Conservation (phyloP, 2,329 filamentous ascomycete genomes). For the Diaporthe capsici region DNA sequence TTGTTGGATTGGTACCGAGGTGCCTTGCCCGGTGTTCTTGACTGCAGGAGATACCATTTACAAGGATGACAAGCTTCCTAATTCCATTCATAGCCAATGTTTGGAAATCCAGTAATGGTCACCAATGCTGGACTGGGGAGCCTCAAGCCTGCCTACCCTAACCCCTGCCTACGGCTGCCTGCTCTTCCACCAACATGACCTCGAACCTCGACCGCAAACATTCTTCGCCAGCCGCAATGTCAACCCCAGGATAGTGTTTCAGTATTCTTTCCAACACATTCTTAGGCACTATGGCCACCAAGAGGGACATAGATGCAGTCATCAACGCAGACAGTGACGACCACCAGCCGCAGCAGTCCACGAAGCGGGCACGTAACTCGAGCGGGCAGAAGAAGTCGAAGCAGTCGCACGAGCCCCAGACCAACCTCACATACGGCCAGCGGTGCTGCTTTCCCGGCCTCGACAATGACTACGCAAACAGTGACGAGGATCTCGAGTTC, state of each 20-base stretch:
- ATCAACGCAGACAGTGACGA: constrained; percentile 41
- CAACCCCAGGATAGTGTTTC: neutral
- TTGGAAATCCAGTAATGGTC: no score
- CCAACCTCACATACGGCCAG: constrained; percentile 79
- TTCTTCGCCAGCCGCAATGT: neutral
- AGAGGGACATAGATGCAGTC: constrained; percentile 44
- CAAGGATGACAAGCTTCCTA: no score
- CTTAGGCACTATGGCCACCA: constrained; percentile 44
- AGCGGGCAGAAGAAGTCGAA: constrained; percentile 50
- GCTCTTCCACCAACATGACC: neutral
- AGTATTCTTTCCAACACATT: neutral
- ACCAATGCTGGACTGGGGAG: no score
- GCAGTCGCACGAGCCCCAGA: constrained; percentile 59
- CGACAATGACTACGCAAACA: constrained; percentile 60
- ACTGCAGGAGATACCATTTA: no score
- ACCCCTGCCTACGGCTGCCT: neutral
- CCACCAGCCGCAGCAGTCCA: constrained; percentile 33
- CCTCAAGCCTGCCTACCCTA: neutral
- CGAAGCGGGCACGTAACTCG: constrained; percentile 46
- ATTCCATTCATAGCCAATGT: no score
- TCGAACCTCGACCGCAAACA: neutral
- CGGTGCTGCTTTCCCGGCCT: constrained; percentile 79
- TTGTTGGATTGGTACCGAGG: neutral
- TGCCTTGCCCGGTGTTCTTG: no score
- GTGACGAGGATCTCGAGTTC: constrained; percentile 74